Percentiles rank a stretch among this genome's conserved stretches.
phyloP scores from a whole-genome alignment of 2,329 filamentous ascomycete species.

The Hypoxylon sp. region DNA sequence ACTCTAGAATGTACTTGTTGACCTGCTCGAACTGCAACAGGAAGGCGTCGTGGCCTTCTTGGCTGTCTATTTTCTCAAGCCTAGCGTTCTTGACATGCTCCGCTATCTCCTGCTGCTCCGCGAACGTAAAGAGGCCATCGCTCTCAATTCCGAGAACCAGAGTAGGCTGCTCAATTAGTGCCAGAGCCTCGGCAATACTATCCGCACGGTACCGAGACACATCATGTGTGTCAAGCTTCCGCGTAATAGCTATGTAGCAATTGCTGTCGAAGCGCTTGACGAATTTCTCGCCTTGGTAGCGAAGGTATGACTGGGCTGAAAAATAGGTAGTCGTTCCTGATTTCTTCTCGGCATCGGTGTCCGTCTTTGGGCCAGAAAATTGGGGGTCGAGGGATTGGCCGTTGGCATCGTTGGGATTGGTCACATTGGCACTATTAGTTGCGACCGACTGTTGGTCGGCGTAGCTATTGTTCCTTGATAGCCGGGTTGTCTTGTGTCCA shows the following conservation, averaged over 20 bases:
- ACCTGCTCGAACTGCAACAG: constrained; percentile 97
- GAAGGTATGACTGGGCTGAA: constrained; percentile 95
- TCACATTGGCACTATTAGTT: constrained; percentile 36
- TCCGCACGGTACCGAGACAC: constrained; percentile 79
- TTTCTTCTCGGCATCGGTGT: constrained; percentile 59
- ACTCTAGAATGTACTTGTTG: constrained; percentile 84
- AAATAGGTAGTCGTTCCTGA: constrained; percentile 83
- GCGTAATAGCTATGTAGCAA: constrained; percentile 98
- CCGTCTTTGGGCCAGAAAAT: constrained; percentile 70
- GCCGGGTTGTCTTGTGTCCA: constrained; percentile 71
- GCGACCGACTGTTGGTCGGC: constrained; percentile 35
- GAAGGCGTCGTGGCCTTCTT: constrained; percentile 96
- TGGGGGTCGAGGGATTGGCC: constrained; percentile 65
- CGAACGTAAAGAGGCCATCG: constrained; percentile 95
- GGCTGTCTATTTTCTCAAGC: constrained; percentile 87
- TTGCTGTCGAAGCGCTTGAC: constrained; percentile 97
- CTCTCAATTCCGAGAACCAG: constrained; percentile 94
- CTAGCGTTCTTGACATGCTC: constrained; percentile 79
- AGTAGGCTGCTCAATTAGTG: constrained; percentile 85
- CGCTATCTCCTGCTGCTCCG: constrained; percentile 93
- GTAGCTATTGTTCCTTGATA: constrained; percentile 59
- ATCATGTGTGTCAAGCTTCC: constrained; percentile 97
- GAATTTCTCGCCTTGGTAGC: constrained; percentile 96
- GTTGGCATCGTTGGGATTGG: constrained; percentile 28
- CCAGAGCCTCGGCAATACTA: constrained; percentile 77